Evolutionary conservation across 1,284 basidiomycete genomes (phyloP).

Genomic region (Cryptococcus amylolentus): DNA sequence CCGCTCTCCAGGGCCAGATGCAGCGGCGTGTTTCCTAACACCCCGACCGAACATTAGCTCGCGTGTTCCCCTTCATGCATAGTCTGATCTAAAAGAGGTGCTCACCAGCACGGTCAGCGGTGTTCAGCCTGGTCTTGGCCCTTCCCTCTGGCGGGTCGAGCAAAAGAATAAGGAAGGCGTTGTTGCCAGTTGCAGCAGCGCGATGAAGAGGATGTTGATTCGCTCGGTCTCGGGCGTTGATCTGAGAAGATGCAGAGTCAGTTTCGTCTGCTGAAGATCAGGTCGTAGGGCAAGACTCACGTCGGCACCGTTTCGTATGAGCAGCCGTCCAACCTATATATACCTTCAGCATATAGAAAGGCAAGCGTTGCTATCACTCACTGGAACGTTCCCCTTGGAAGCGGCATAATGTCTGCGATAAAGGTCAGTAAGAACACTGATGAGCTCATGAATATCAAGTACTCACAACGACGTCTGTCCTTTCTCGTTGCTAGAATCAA

Average conservation of each 20-base stretch:
- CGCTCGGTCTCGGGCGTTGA: conserved; percentile 86
- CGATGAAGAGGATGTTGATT: conserved; percentile 87
- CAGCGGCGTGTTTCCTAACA: conserved; percentile 81
- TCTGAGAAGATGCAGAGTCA: conserved; percentile 53
- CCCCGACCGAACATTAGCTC: not conserved
- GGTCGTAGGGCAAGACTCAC: conserved; percentile 52
- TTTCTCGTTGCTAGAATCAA: conserved; percentile 76
- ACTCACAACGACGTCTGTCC: conserved; percentile 80
- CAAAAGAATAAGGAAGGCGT: conserved; percentile 75
- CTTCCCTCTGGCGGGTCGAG: conserved; percentile 68
- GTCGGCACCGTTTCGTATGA: conserved; percentile 82
- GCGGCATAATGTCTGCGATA: conserved; percentile 76
- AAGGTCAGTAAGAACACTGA: conserved; percentile 1
- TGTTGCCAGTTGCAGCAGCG: conserved; percentile 88
- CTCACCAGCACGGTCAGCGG: conserved; percentile 75
- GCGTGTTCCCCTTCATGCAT: not conserved
- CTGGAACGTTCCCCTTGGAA: conserved; percentile 83
- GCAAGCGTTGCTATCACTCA: conserved; percentile 45
- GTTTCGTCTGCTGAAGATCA: not conserved
- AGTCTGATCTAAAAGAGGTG: conserved; percentile 3
- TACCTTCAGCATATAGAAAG: conserved; percentile 26
- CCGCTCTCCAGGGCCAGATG: conserved; percentile 94
- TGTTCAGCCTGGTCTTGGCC: conserved; percentile 78
- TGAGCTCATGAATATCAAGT: not conserved
- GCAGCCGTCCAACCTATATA: conserved; percentile 73